These are phyloP conservation scores for Nymphaea thermarum DNA, from an alignment of 164 flowering plant genomes.

Conservation along the genomic window DNA sequence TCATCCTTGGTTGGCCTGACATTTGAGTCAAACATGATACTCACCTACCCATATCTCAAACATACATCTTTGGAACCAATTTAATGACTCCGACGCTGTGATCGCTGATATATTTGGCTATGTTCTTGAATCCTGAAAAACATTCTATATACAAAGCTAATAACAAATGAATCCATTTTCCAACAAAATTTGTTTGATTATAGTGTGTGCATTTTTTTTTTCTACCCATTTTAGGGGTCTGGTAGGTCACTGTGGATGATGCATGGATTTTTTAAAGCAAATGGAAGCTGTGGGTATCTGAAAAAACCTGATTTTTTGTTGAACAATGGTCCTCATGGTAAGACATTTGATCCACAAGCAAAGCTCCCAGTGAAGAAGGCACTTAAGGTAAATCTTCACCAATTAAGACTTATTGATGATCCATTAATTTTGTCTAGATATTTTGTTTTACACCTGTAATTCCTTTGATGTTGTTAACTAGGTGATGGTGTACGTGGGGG, in stretches of 20 bases:
- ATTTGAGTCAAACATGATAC: no score
- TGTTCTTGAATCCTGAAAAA: neutral
- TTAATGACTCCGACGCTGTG: no score
- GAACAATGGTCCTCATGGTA: conserved; percentile 11
- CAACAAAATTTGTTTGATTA: neutral
- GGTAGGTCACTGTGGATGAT: conserved; percentile 50
- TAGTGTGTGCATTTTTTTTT: no score
- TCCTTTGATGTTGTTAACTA: conserved; percentile 6
- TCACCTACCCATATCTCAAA: no score
- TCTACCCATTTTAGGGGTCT: no score
- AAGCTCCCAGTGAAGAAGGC: conserved; percentile 23
- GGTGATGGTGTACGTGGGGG: conserved; percentile 39
- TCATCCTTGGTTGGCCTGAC: no score
- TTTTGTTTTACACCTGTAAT: conserved; percentile 1
- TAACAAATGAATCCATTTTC: neutral
- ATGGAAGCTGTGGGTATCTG: conserved; percentile 51
- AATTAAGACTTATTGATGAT: neutral
- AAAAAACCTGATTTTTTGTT: conserved; percentile 41
- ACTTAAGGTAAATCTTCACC: conserved; percentile 18
- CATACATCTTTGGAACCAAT: no score
- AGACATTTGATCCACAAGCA: conserved; percentile 27
- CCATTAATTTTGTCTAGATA: neutral
- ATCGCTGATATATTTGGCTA: neutral
- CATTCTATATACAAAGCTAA: neutral
- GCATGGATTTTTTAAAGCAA: conserved; percentile 57